Conservation (phyloP, 306 rosid genomes). For the Quercus berberidifolia region DNA sequence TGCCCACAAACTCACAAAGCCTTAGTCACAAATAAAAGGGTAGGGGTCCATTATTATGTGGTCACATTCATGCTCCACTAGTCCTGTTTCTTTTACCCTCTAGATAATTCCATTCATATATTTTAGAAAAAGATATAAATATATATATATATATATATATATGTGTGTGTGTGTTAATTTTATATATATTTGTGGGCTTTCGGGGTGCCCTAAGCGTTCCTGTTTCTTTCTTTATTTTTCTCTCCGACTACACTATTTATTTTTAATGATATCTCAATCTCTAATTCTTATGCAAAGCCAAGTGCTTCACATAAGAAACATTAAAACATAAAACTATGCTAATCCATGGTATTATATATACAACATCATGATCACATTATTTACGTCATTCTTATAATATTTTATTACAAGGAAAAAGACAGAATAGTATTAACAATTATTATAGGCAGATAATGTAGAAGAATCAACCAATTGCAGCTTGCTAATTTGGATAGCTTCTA, state of each 20-base stretch:
- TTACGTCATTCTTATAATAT: neutral
- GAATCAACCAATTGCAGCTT: neutral
- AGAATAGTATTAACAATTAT: neutral
- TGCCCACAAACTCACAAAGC: conserved; percentile 38
- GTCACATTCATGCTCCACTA: conserved; percentile 43
- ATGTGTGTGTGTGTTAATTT: too few relatives aligned
- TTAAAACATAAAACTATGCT: too few relatives aligned
- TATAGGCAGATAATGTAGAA: neutral
- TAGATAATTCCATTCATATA: conserved; percentile 1
- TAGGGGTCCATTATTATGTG: conserved; percentile 43
- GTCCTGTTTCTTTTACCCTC: conserved; percentile 16
- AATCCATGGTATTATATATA: too few relatives aligned
- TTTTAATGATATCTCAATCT: neutral
- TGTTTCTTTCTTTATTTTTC: neutral
- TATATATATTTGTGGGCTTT: neutral
- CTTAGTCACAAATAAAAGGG: conserved; percentile 18
- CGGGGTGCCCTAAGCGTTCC: neutral
- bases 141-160: neutral
- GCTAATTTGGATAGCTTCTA: too few relatives aligned
- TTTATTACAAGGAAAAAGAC: neutral
- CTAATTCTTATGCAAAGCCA: neutral
- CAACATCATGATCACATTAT: too few relatives aligned
- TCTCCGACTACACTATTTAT: neutral
- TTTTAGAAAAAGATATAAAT: neutral
- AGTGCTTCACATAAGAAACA: too few relatives aligned